phyloP scores from a whole-genome alignment of 768 basidiomycete genomes.

The Suillus variegatus region DNA sequence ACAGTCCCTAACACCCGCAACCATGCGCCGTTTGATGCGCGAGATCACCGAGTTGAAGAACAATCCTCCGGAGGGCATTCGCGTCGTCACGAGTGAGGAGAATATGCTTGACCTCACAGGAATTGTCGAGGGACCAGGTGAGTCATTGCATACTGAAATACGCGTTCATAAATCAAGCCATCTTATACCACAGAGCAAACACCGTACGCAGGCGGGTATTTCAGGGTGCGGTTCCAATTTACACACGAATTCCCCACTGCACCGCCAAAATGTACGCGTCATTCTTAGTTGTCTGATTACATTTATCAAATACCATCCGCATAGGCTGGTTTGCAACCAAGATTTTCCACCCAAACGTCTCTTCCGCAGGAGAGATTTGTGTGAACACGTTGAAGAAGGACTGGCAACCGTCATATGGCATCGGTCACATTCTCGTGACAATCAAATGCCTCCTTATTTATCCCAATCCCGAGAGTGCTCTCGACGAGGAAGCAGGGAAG shows the following conservation, averaged over 20 bases:
- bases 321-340: conserved; percentile 90
- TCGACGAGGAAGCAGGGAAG: conserved; percentile 96
- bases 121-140: conserved; percentile 89
- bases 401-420: conserved; percentile 91
- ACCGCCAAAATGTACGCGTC: conserved; percentile 84
- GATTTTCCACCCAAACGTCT: conserved; percentile 98
- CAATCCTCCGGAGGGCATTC: conserved; percentile 90
- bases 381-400: conserved; percentile 98
- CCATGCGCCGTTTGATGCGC: conserved; percentile 84
- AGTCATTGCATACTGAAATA: conserved; percentile 25
- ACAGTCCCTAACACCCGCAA: conserved; percentile 49
- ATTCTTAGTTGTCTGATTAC: neutral
- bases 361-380: conserved; percentile 87
- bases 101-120: conserved; percentile 88
- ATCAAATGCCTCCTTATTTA: conserved; percentile 96
- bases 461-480: conserved; percentile 93
- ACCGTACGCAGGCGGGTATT: conserved; percentile 74
- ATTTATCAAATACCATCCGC: neutral
- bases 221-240: conserved; percentile 80
- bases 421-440: conserved; percentile 87
- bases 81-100: conserved; percentile 82
- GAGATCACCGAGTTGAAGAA: conserved; percentile 81
- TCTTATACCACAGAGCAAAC: conserved; percentile 50
- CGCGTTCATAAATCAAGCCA: conserved; percentile 13
- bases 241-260: conserved; percentile 92